Conservation (phyloP, 257 asterid species). For the Salvia splendens region DNA sequence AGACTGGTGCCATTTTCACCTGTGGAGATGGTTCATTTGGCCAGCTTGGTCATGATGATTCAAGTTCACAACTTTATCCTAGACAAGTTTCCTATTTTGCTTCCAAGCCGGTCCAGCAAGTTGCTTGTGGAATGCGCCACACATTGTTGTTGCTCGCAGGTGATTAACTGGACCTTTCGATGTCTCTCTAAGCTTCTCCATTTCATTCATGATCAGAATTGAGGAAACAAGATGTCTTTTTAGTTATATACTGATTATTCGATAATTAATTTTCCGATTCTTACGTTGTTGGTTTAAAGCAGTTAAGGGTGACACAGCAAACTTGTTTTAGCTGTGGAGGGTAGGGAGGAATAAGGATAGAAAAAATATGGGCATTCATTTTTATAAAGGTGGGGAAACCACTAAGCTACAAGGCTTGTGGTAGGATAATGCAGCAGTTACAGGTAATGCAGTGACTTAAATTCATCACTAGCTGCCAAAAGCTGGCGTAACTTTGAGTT, state of each 20-base stretch:
- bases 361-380: background rate
- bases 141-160: slow-evolving; percentile 75
- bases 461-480: background rate
- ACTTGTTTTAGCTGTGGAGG: background rate
- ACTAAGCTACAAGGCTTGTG: background rate
- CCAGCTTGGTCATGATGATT: slow-evolving; percentile 85
- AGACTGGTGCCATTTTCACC: slow-evolving; percentile 66
- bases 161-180: slow-evolving; percentile 29
- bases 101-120: slow-evolving; percentile 52
- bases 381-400: background rate
- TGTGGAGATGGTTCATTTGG: slow-evolving; percentile 96
- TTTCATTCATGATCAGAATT: slow-evolving; percentile 20
- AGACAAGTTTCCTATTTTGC: slow-evolving; percentile 49
- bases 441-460: background rate
- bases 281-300: background rate
- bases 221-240: background rate
- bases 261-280: background rate
- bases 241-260: background rate
- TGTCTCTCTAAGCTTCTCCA: background rate
- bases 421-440: background rate
- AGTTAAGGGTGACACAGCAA: background rate
- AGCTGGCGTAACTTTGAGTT: background rate
- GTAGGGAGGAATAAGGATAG: background rate
- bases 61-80: slow-evolving; percentile 53
- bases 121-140: slow-evolving; percentile 97